These are phyloP conservation scores for Ophiorrhiza pumila DNA, from an alignment of 257 asterid genomes.

Conservation along the genomic window DNA sequence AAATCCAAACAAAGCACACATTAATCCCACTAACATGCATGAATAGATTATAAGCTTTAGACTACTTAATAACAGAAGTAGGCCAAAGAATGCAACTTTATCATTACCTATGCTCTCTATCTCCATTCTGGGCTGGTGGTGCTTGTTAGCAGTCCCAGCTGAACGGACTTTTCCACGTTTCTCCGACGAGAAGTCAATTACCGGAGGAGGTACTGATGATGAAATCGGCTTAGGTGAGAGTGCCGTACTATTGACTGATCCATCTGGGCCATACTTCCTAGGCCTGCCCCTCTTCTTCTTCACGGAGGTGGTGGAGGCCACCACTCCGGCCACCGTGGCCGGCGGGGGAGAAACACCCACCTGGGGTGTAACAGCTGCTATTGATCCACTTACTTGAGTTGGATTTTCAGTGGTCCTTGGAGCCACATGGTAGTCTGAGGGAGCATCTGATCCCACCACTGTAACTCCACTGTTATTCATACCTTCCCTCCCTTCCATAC, in stretches of 20 bases:
- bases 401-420: conserved; percentile 60
- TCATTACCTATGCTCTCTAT: conserved; percentile 44
- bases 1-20: conserved; percentile 16
- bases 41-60: conserved; percentile 20
- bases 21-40: conserved; percentile 33
- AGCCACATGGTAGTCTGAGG: conserved; percentile 79
- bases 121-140: conserved; percentile 46
- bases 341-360: conserved; percentile 33
- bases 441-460: conserved; percentile 93
- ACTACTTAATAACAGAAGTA: background rate
- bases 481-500: conserved; percentile 56
- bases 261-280: conserved; percentile 82
- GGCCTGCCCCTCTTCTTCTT: conserved; percentile 96
- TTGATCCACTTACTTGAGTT: conserved; percentile 43
- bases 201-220: conserved; percentile 77
- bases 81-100: conserved; percentile 2
- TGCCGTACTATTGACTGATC: conserved; percentile 41
- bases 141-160: conserved; percentile 41
- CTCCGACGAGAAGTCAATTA: conserved; percentile 79
- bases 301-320: conserved; percentile 18
- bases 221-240: conserved; percentile 90
- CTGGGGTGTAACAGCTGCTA: conserved; percentile 31
- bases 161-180: conserved; percentile 67
- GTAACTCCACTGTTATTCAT: conserved; percentile 68
- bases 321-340: conserved; percentile 22